Conservation (phyloP, 1,284 basidiomycete genomes). For the Laetiporus sulphureus region DNA sequence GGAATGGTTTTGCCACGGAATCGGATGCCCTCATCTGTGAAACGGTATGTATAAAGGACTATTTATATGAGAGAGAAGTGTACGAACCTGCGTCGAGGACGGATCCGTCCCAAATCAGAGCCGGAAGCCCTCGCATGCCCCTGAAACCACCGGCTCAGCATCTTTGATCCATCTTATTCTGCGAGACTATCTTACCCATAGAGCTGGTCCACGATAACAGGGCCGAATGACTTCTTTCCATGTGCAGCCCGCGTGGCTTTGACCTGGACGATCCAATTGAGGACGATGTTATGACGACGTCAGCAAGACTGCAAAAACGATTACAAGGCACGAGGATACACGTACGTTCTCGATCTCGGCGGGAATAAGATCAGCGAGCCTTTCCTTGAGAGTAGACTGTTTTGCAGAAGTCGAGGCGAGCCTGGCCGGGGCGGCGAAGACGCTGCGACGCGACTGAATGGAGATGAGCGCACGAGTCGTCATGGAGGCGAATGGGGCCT, state of each 20-base stretch:
- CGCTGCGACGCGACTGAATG: conserved; percentile 31
- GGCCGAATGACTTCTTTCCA: conserved; percentile 88
- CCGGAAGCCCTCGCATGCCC: conserved; percentile 88
- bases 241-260: conserved; percentile 79
- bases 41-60: not conserved
- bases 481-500: conserved; percentile 17
- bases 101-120: conserved; percentile 93
- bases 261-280: conserved; percentile 43
- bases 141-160: conserved; percentile 34
- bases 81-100: conserved; percentile 83
- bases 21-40: conserved; percentile 87
- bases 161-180: not conserved
- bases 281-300: conserved; percentile 2
- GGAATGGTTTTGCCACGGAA: conserved; percentile 93
- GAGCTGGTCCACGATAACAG: conserved; percentile 87
- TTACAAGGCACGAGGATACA: conserved; percentile 4
- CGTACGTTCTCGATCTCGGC: conserved; percentile 78
- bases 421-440: conserved; percentile 44
- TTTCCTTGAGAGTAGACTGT: conserved; percentile 80
- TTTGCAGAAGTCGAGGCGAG: conserved; percentile 64
- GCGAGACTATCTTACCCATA: conserved; percentile 51
- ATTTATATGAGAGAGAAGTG: conserved; percentile 5
- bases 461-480: not conserved
- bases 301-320: too few species aligned
- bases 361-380: conserved; percentile 87